Base-by-base conservation (phyloP, 495 filamentous ascomycete genomes). In the Hypomontagnella monticulosa region DNA sequence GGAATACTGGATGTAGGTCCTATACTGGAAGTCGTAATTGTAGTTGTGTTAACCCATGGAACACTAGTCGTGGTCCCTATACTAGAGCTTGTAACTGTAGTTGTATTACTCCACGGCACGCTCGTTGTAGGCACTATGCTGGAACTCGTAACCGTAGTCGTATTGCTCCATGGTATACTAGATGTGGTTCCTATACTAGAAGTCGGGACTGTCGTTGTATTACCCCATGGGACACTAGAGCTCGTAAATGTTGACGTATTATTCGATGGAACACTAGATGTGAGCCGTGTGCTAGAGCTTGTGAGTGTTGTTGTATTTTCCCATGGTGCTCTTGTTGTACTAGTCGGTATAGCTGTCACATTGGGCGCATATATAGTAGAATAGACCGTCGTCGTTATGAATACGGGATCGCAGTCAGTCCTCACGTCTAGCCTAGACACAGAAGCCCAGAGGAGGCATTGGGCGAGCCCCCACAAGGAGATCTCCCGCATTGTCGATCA, bases 371-470 rank as follows among this genome's bases (percentile, higher is more conserved):
- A 57, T 16, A 44, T 40, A 37, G 60, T 16, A 2, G 64, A 66
- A 33, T 70, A 72, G 20, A 72, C 41, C 34, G 70, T 72, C 36
- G 63, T 72, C 23, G 70, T 72, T 32, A 64, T 23, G 37, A 58
- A 40, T 32, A 61, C 47, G 1, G 55, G 54, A 46, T 56, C 32
- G 30, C 59, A 63, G 11, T 68, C 59, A 37, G 49, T 36, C n/a
- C 53, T 48, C 23, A 47, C 33, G 56, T 16, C 55, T 37, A 64
- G 16, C 10, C 60, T 60, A 40, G 36, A 60, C 23, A 38, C 66
- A 15, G 48, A 43, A 19, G 49, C 46, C 66, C 55, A 69, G 30
- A 69, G 40, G 50, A 69, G 50, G 48, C 50, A 69, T 33, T 63
- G 60, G 55, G 60, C 44, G 16, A 69, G 33, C 30, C 54, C 60